These are phyloP conservation scores for Sporisorium iseilematis-ciliati DNA, from an alignment of 1,284 basidiomycete genomes.

Conservation along the genomic window DNA sequence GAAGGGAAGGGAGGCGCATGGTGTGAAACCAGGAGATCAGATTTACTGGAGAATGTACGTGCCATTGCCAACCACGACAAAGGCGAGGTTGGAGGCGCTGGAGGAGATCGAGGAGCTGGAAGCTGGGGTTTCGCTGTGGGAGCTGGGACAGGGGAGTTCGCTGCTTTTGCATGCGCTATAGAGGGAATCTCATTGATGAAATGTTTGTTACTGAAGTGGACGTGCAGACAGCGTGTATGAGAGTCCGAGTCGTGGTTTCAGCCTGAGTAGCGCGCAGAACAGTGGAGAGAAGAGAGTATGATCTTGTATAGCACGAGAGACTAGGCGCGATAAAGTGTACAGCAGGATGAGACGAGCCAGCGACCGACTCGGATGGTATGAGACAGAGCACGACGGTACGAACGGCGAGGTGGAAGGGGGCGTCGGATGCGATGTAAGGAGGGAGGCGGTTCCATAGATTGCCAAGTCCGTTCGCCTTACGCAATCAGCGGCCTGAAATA, in stretches of 20 bases:
- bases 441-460: too few relatives aligned
- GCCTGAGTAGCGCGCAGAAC: too few relatives aligned
- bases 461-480: neutral
- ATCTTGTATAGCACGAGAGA: neutral
- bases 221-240: neutral
- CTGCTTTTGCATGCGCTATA: constrained; percentile 32
- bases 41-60: constrained; percentile 42
- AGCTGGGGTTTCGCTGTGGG: constrained; percentile 43
- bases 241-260: neutral
- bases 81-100: constrained; percentile 8
- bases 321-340: constrained; percentile 2
- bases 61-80: constrained; percentile 17
- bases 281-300: too few relatives aligned
- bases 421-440: neutral
- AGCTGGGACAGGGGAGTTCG: constrained; percentile 37
- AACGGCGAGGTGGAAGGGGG: neutral
- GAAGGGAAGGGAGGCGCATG: constrained; percentile 2
- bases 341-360: neutral
- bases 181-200: neutral
- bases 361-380: neutral
- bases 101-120: neutral
- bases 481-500: constrained; percentile 45
- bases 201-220: neutral
- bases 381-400: constrained; percentile 13
- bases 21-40: constrained; percentile 32